Base-by-base conservation (phyloP, 2,329 filamentous ascomycete species). In the Penicillium sp. region DNA sequence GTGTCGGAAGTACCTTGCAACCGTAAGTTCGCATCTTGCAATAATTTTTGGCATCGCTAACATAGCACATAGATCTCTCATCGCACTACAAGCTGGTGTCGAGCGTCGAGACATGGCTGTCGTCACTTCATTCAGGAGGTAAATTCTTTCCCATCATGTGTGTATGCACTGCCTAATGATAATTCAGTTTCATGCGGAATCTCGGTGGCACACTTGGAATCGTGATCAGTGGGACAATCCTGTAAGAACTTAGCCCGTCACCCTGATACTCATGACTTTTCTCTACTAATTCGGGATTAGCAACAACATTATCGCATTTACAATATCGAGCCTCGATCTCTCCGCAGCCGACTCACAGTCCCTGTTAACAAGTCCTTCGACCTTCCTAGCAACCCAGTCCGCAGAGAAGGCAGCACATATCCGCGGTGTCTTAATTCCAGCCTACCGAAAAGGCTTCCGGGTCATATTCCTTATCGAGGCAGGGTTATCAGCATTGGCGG, bases 1-100 rank as follows among this genome's bases (percentile, higher is more conserved):
- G 81, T 1, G 77, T 82, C 15, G 80, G 80, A 2, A 81, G 82
- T 47, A 82, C 80, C 2, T 65, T 83, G 25, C 80, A 82, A 56
- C 79, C 79, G 64, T 71, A 27, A 51, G 49, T 51, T 12, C 9
- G 5, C 22, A 53, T 44, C 62, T 58, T 22, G 15, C 18, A 6
- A 40, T n/a, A 2, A 2, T 25, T 9, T 12, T 18, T 15, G n/a
- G 4, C 20, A 8, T 6, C 26, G 2, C 37, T 44, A 29, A 33
- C 12, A 14, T 20, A 18, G 6, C 25, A 18, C 22, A 49, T 26
- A 70, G 67, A 3, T 56, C 69, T 20, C 66, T 75, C 1, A 74
- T 75, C 20, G 73, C 73, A 14, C 64, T 76, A 15, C 74, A 76
- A 64, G 74, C 74, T 2, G 72, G 74, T 4, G 74, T 76, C 14